Evolutionary conservation across 805 yeast species (phyloP).

Genomic region (Cyberlindnera japonica): DNA sequence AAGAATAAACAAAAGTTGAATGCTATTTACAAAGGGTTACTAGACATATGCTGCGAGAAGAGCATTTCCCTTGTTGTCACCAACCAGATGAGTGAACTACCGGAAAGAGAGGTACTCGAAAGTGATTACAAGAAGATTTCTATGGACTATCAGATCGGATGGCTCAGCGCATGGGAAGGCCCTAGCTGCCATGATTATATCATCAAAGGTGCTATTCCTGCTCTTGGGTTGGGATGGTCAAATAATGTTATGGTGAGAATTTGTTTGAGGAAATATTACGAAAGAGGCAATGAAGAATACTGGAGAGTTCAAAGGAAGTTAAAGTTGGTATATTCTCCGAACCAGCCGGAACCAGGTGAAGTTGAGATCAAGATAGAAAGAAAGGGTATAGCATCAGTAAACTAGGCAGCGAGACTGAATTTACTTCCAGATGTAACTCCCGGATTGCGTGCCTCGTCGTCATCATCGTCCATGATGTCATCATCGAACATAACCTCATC

Average conservation of each 20-base stretch:
- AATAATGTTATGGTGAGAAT: constrained; percentile 49
- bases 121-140: constrained; percentile 28
- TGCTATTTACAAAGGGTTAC: constrained; percentile 44
- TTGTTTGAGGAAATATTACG: constrained; percentile 39
- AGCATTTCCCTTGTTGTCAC: constrained; percentile 63
- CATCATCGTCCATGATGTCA: constrained; percentile 29
- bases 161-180: constrained; percentile 71
- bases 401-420: constrained; percentile 8
- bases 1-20: constrained; percentile 40
- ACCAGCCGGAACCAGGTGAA: constrained; percentile 10
- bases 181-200: constrained; percentile 22
- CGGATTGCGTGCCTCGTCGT: constrained; percentile 4
- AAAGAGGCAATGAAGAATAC: constrained; percentile 29
- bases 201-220: constrained; percentile 39
- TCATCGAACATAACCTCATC: constrained; percentile 31
- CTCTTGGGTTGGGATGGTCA: constrained; percentile 55
- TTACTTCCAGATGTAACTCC: constrained; percentile 7
- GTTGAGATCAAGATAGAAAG: constrained; percentile 27
- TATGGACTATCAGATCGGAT: constrained; percentile 65
- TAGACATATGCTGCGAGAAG: constrained; percentile 42
- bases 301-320: constrained; percentile 31
- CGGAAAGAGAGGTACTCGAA: constrained; percentile 26
- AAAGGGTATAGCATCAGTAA: constrained; percentile 14
- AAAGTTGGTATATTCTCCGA: constrained; percentile 39
- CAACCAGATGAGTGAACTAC: constrained; percentile 76